These are phyloP conservation scores for Firmiana major DNA, from an alignment of 345 rosid genomes.

Conservation along the genomic window DNA sequence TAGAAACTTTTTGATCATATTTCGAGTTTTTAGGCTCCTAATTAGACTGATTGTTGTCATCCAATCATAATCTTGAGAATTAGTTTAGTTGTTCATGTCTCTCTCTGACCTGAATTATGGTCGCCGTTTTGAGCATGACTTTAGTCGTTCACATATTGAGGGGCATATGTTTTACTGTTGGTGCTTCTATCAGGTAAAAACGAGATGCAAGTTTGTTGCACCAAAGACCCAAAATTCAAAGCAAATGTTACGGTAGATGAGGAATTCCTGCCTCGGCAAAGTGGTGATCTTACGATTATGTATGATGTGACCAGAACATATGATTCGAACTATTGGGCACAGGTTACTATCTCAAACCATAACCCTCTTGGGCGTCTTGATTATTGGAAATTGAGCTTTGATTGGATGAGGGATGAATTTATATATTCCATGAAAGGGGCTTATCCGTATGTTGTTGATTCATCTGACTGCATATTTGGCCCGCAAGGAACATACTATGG, in stretches of 20 bases:
- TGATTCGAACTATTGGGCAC: constrained; percentile 71
- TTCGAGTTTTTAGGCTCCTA: not conserved
- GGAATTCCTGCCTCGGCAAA: constrained; percentile 65
- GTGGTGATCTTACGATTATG: constrained; percentile 88
- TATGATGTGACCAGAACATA: constrained; percentile 84
- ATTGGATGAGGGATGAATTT: constrained; percentile 87
- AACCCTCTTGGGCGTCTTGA: constrained; percentile 92
- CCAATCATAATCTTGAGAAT: not conserved
- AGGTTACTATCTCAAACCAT: constrained; percentile 77
- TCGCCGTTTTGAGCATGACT: not conserved
- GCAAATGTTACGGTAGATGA: constrained; percentile 57
- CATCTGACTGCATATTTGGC: constrained; percentile 79
- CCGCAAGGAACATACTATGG: constrained; percentile 53
- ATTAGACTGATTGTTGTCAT: not conserved
- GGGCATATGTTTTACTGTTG: not conserved
- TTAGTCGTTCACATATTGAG: not conserved
- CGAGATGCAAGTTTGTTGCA: constrained; percentile 72
- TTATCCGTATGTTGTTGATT: constrained; percentile 72
- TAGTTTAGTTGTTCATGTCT: not conserved
- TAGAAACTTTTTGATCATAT: not conserved
- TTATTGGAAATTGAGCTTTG: constrained; percentile 92
- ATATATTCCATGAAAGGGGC: constrained; percentile 84
- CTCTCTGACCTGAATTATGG: not conserved
- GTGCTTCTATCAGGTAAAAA: constrained; percentile 41
- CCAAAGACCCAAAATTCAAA: constrained; percentile 43